phyloP scores from a whole-genome alignment of 1,284 basidiomycete genomes.

The Singerocomus rubriflavus region DNA sequence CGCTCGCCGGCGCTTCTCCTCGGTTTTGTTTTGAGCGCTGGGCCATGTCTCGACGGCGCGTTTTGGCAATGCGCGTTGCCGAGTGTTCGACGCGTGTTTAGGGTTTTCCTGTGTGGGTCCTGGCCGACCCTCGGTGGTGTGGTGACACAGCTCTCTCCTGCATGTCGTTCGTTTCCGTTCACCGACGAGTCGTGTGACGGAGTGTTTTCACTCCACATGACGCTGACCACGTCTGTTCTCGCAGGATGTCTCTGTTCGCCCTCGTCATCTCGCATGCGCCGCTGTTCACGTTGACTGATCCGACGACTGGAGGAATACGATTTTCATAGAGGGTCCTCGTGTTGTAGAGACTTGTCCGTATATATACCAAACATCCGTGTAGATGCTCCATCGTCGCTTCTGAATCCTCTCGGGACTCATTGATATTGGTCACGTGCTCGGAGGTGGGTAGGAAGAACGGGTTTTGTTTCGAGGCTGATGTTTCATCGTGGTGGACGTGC shows the following conservation, averaged over 20 bases:
- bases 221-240: slow-evolving; percentile 29
- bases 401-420: not conserved
- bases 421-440: slow-evolving; percentile 27
- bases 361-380: slow-evolving; percentile 10
- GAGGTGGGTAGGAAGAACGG: slow-evolving; percentile 8
- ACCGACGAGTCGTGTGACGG: slow-evolving; percentile 19
- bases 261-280: slow-evolving; percentile 32
- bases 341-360: slow-evolving; percentile 13
- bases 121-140: slow-evolving; percentile 16
- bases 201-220: slow-evolving; percentile 16
- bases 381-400: not conserved
- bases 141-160: slow-evolving; percentile 18
- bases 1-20: slow-evolving; percentile 4
- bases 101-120: slow-evolving; percentile 14
- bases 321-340: slow-evolving; percentile 31
- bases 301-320: slow-evolving; percentile 29
- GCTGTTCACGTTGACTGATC: slow-evolving; percentile 33
- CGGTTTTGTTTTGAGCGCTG: slow-evolving; percentile 1
- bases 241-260: slow-evolving; percentile 35
- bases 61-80: not conserved
- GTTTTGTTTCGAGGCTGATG: not conserved
- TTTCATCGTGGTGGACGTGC: slow-evolving; percentile 19
- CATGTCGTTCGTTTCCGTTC: slow-evolving; percentile 19
- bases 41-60: slow-evolving; percentile 1
- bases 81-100: slow-evolving; percentile 8